Conservation (phyloP, 495 filamentous ascomycete genomes). For the Cladorrhinum samala region DNA sequence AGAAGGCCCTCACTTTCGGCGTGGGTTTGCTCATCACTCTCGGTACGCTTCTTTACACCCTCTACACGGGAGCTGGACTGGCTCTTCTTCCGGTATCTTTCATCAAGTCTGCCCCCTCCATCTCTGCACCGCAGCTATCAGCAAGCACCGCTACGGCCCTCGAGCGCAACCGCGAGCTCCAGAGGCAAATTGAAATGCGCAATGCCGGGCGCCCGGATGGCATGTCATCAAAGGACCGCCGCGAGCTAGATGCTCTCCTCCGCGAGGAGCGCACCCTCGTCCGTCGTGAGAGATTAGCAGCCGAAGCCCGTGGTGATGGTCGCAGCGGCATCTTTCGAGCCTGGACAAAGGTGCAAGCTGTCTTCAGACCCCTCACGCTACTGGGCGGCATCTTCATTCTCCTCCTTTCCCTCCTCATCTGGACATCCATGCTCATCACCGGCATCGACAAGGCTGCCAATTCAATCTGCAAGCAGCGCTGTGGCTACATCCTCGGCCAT, state of each 20-base stretch:
- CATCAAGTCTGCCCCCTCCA: constrained; percentile 81
- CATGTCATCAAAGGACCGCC: constrained; percentile 73
- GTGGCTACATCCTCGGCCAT: constrained; percentile 88
- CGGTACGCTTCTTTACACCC: constrained; percentile 73
- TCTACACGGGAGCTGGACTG: constrained; percentile 85
- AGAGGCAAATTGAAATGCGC: constrained; percentile 82
- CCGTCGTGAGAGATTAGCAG: constrained; percentile 78
- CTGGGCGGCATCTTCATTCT: constrained; percentile 75
- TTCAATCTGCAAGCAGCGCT: constrained; percentile 81
- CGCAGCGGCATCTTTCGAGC: constrained; percentile 59
- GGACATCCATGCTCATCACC: constrained; percentile 90
- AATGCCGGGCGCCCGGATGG: constrained; percentile 69
- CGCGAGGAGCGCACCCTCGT: constrained; percentile 90
- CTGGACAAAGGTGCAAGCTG: constrained; percentile 72
- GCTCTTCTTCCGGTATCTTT: constrained; percentile 82
- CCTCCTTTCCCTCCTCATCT: constrained; percentile 62
- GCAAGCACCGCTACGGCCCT: constrained; percentile 73
- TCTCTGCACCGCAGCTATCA: constrained; percentile 68
- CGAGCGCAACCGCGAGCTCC: constrained; percentile 81
- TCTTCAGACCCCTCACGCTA: constrained; percentile 78
- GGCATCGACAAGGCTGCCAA: constrained; percentile 94
- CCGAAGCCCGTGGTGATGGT: constrained; percentile 69
- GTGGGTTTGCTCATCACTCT: constrained; percentile 79
- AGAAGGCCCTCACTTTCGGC: constrained; percentile 84
- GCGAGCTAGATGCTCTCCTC: constrained; percentile 79